These are phyloP conservation scores for Clohesyomyces aquaticus DNA, from an alignment of 495 filamentous ascomycete species.

Conservation along the genomic window DNA sequence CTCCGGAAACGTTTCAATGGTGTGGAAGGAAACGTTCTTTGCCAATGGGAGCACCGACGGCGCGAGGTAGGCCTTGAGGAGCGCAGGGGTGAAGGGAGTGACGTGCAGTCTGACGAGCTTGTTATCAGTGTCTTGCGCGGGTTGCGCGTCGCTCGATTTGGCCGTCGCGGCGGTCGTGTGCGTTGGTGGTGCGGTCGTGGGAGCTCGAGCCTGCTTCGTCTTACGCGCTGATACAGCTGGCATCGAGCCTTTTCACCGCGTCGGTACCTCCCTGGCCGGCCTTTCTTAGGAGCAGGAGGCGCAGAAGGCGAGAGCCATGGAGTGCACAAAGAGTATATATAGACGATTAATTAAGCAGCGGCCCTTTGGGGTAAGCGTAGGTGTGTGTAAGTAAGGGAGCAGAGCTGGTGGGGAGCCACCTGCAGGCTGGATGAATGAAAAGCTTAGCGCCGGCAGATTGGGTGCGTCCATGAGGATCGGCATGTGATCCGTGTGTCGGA, in stretches of 20 bases:
- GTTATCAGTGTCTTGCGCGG: slow-evolving; percentile 19
- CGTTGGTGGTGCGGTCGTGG: not conserved
- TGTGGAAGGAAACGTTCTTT: slow-evolving; percentile 81
- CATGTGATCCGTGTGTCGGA: not conserved
- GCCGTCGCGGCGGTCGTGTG: slow-evolving; percentile 5
- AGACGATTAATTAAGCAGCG: slow-evolving; percentile 12
- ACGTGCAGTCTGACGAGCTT: slow-evolving; percentile 65
- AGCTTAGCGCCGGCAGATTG: slow-evolving; percentile 10
- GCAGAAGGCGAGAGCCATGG: not conserved
- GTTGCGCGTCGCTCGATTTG: not conserved
- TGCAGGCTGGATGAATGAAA: not conserved
- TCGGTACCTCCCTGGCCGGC: not conserved
- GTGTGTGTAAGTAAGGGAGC: not conserved
- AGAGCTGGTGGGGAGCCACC: not conserved
- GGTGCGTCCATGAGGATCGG: not conserved
- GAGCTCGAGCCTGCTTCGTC: not conserved
- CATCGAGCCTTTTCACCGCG: not conserved
- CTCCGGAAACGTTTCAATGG: slow-evolving; percentile 82
- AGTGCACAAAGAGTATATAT: slow-evolving; percentile 4
- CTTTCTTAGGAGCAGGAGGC: not conserved
- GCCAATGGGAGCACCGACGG: slow-evolving; percentile 67
- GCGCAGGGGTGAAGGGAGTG: slow-evolving; percentile 73
- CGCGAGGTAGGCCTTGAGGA: slow-evolving; percentile 70
- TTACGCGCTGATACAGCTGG: slow-evolving; percentile 15
- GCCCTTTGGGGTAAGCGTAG: slow-evolving; percentile 7